Evolutionary conservation across 140 eudicot genomes (phyloP), one percentile per base, ranked within the genome.

Genomic region (Senecio squalidus): DNA sequence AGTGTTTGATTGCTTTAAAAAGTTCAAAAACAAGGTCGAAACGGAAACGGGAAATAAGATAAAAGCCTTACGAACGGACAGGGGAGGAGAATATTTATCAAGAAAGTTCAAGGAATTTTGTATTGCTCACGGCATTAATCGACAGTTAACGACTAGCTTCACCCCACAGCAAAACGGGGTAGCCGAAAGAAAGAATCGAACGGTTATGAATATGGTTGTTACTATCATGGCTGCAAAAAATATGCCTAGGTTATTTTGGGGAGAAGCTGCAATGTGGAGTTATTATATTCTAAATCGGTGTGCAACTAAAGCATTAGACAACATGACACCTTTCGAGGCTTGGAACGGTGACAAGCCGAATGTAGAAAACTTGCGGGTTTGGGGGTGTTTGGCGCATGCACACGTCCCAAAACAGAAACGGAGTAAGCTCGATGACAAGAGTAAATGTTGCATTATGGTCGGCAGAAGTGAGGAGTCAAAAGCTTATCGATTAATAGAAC

Each of bases 131-230:
- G 65, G 65, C 0, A 38, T 58, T 2, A 40, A 38, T 2, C 10
- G 65, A 17, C 51, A 58, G 17, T 5, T 57, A 3, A 57, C 63
- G 5, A 57, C 45, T 0, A 31, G 47, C 0, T 57, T 16, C 28
- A 15, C 45, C 0, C 47, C n/a, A 47, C 63, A 33, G 10, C 47
- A 57, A 10, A 57, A 57, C 9, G 27, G 47, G 2, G 61, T 55
- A 3, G 63, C 63, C 5, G 28, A 33, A 57, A n/a, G n/a, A n/a
- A n/a, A n/a, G n/a, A n/a, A n/a, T n/a, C n/a, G n/a, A n/a, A n/a
- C 63, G 1, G 47, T 57, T 0, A 57, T 57, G n/a, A 57, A 57
- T 3, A 57, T 57, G 63, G 63, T 57, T 9, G 47, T 34, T 3
- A 3, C 47, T 4, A 0, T 57, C 0, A 3, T 57, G 1, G 13